These are phyloP conservation scores for Euphorbia pulcherrima DNA, from an alignment of 345 rosid genomes.

Conservation along the genomic window DNA sequence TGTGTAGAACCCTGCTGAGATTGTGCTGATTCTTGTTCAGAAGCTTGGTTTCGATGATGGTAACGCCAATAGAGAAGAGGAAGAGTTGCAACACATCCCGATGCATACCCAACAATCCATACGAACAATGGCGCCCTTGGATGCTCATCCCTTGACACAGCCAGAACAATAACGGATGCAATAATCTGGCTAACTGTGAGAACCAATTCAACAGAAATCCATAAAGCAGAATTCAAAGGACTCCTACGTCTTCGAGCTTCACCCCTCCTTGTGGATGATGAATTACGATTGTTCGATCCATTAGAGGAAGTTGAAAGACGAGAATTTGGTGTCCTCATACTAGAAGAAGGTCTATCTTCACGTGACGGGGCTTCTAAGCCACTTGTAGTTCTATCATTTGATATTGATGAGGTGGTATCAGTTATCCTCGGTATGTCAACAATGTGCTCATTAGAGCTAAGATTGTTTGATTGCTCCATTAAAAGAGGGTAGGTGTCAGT, in stretches of 20 bases:
- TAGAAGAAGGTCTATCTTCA: constrained; percentile 49
- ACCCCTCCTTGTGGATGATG: constrained; percentile 47
- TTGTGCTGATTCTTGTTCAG: constrained; percentile 66
- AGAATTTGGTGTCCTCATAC: constrained; percentile 33
- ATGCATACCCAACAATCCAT: constrained; percentile 91
- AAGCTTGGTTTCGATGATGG: constrained; percentile 55
- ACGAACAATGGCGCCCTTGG: constrained; percentile 68
- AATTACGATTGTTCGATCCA: constrained; percentile 49
- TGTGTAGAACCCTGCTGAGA: constrained; percentile 53
- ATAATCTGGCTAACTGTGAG: constrained; percentile 85
- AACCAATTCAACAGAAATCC: constrained; percentile 80
- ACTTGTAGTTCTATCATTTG: constrained; percentile 53
- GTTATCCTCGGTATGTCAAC: constrained; percentile 48
- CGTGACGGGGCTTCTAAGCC: constrained; percentile 45
- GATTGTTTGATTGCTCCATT: constrained; percentile 66
- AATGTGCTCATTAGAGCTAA: constrained; percentile 49
- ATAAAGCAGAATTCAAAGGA: constrained; percentile 85
- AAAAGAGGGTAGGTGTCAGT: constrained; percentile 46
- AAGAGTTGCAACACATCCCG: constrained; percentile 82
- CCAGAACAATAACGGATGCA: constrained; percentile 72
- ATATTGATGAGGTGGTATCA: constrained; percentile 45
- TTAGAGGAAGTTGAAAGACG: constrained; percentile 45
- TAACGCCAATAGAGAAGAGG: constrained; percentile 93
- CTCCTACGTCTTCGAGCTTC: constrained; percentile 73
- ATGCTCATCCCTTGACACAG: constrained; percentile 72